Base-by-base conservation (phyloP, 2,329 filamentous ascomycete genomes). In the Colletotrichum sublineola region DNA sequence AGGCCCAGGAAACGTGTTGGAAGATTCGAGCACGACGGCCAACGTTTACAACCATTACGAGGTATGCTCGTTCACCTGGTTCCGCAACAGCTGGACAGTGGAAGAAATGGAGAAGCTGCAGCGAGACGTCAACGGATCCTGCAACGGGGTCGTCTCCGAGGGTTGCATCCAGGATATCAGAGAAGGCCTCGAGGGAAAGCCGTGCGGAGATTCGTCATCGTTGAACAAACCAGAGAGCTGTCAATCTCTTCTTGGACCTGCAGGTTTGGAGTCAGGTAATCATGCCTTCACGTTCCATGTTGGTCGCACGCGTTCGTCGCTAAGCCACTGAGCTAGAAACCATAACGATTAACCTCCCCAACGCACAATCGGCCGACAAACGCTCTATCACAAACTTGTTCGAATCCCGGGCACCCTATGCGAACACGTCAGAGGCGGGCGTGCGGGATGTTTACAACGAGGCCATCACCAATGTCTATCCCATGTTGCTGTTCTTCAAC, bases 61-160 rank as follows among this genome's bases (percentile, higher is more conserved):
- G 1, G 12, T 46, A 18, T 65, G 63, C 18, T 31, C 24, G 1
- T 40, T 56, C 18, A 11, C 31, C 24, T 65, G 38, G 50, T 11
- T 15, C 2, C 7, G 29, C 6, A 56, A 53, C 2, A 12, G 29
- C 4, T 65, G 52, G 63, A 46, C 50, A 9, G 38, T 36, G 0
- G 29, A 46, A 5, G 33, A 65, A 11, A 0, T 33, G 40, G 38
- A 48, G 14, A 48, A 48, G 52, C 50, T 57, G 9, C 29, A 33
- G 5, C 38, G 48, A 3, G 63, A 65, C n/a, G 11, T 18, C 4
- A 24, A 65, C 24, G 52, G 52, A 3, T 48, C 40, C 12, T 57
- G 63, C 31, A 65, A 65, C 14, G 40, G 40, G 14, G 38, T 56
- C 12, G 12, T 56, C 12, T 44, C 52, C 38, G 52, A 57, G 11